These are phyloP conservation scores for Endoconidiophora polonica DNA, from an alignment of 2,329 filamentous ascomycete genomes.

Conservation along the genomic window DNA sequence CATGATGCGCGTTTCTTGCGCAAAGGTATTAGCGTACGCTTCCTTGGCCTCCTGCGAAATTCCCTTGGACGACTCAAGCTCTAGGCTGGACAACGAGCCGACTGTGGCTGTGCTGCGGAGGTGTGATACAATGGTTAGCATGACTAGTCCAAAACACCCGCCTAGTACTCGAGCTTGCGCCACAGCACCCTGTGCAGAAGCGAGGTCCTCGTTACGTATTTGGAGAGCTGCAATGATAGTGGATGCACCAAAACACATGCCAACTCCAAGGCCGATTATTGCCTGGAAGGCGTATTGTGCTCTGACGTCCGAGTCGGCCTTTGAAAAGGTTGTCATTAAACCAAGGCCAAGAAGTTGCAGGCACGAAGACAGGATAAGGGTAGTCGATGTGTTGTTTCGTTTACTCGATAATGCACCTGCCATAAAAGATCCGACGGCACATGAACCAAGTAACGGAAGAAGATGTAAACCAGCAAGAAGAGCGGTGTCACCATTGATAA, in stretches of 20 bases:
- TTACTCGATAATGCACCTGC: slow-evolving; percentile 36
- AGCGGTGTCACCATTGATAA: slow-evolving; percentile 36
- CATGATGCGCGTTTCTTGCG: slow-evolving; percentile 30
- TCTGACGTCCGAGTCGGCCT: slow-evolving; percentile 19
- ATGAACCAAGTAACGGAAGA: slow-evolving; percentile 39
- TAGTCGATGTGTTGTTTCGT: slow-evolving; percentile 36
- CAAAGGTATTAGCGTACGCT: slow-evolving; percentile 30
- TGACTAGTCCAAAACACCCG: slow-evolving; percentile 39
- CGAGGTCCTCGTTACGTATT: slow-evolving; percentile 33
- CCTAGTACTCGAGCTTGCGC: slow-evolving; percentile 44
- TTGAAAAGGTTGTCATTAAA: slow-evolving; percentile 29
- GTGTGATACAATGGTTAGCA: slow-evolving; percentile 43
- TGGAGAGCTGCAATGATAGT: slow-evolving; percentile 39
- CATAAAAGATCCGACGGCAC: slow-evolving; percentile 38
- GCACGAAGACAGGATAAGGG: slow-evolving; percentile 30
- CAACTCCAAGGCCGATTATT: slow-evolving; percentile 42
- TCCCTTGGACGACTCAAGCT: slow-evolving; percentile 26
- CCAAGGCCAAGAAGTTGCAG: slow-evolving; percentile 37
- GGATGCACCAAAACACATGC: slow-evolving; percentile 37
- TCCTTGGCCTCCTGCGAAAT: slow-evolving; percentile 21
- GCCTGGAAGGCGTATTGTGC: slow-evolving; percentile 37
- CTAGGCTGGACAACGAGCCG: slow-evolving; percentile 23
- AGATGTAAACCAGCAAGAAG: slow-evolving; percentile 40
- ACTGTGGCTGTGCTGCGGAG: slow-evolving; percentile 21
- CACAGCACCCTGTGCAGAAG: slow-evolving; percentile 41